A percentile compares a stretch with the other conserved stretches of the same genome.
phyloP scores from a whole-genome alignment of 257 asterid genomes.

The Solanum dulcamara region DNA sequence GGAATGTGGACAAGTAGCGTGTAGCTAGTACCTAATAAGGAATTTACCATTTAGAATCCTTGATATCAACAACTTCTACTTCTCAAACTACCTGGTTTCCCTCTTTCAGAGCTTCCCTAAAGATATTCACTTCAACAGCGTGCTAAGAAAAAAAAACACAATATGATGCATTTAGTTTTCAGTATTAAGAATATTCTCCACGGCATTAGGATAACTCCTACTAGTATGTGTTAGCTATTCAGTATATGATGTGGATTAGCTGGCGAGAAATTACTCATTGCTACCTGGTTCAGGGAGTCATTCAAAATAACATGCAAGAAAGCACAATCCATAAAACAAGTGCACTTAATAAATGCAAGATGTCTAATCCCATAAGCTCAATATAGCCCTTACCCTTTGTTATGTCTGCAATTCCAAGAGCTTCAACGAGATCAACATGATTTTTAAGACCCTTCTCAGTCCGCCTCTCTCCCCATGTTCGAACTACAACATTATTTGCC shows the following conservation, averaged over 20 bases:
- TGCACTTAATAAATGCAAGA: background rate
- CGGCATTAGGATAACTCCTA: background rate
- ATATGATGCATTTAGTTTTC: background rate
- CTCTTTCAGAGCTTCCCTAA: background rate
- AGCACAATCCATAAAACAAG: background rate
- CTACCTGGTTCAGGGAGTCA: background rate
- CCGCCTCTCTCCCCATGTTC: slow-evolving; percentile 80
- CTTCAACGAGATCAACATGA: slow-evolving; percentile 94
- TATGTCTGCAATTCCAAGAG: slow-evolving; percentile 79
- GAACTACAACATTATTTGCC: slow-evolving; percentile 59
- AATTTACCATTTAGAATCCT: background rate
- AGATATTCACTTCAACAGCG: background rate
- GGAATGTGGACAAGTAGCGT: background rate
- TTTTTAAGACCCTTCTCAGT: slow-evolving; percentile 66
- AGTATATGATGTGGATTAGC: background rate
- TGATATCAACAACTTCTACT: background rate
- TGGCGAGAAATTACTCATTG: background rate
- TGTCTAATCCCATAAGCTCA: background rate
- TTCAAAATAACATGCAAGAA: background rate
- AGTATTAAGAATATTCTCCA: background rate
- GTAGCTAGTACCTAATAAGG: background rate
- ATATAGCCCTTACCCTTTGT: slow-evolving; percentile 42
- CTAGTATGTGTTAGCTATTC: background rate
- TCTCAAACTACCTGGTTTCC: background rate
- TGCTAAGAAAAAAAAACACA: background rate